phyloP scores from a whole-genome alignment of 306 rosid species.

The Rosa lucieae region DNA sequence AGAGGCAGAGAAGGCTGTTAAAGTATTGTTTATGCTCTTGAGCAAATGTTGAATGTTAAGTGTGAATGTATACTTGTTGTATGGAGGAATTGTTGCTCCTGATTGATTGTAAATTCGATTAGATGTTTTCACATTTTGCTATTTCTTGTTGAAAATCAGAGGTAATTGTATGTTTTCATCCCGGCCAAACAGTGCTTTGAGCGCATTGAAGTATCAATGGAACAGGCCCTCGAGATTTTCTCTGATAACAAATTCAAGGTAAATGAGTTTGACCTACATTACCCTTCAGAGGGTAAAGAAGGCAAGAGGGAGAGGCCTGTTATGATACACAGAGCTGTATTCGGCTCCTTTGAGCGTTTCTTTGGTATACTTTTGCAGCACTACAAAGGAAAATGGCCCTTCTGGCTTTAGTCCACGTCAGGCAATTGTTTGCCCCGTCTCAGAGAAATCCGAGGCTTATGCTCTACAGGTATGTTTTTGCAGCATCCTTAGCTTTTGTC shows the following conservation, averaged over 20 bases:
- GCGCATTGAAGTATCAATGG: conserved; percentile 84
- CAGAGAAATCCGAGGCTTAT: conserved; percentile 74
- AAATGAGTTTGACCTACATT: conserved; percentile 64
- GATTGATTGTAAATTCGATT: not conserved
- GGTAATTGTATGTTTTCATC: not conserved
- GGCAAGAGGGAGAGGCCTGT: conserved; percentile 84
- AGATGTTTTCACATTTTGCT: not conserved
- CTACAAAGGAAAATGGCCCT: conserved; percentile 95
- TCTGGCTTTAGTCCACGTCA: conserved; percentile 99
- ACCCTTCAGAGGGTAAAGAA: conserved; percentile 80
- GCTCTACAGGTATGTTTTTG: conserved; percentile 53
- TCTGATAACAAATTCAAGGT: conserved; percentile 86
- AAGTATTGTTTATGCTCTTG: conserved; percentile 47
- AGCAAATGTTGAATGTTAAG: not conserved
- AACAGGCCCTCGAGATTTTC: conserved; percentile 80
- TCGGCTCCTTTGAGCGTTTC: conserved; percentile 91
- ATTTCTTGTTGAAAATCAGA: not conserved
- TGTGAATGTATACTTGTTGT: not conserved
- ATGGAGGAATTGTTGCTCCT: not conserved
- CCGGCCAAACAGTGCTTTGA: conserved; percentile 91
- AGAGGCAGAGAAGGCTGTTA: conserved; percentile 65
- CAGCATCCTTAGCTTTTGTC: conserved; percentile 1
- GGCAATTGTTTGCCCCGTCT: conserved; percentile 89
- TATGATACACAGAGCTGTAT: conserved; percentile 90
- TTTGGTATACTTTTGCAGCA: conserved; percentile 87